Evolutionary conservation across 1,284 basidiomycete species (phyloP).

Genomic region (Boletus calvinii): DNA sequence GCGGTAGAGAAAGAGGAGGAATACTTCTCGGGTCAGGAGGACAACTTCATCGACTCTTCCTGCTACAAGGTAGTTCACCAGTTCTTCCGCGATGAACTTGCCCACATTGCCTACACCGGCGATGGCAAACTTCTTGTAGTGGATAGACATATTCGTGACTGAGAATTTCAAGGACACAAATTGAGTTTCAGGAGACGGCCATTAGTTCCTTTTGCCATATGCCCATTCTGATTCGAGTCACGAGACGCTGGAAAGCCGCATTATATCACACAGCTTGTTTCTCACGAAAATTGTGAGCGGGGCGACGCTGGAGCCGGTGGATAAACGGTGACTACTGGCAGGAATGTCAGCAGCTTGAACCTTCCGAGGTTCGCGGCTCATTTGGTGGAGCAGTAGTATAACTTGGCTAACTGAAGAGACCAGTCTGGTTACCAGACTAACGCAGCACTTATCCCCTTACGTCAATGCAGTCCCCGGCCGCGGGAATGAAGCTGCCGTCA

Average conservation of each 20-base stretch:
- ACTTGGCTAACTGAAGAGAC: too few relatives aligned
- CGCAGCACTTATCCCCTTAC: too few relatives aligned
- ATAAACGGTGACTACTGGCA: too few relatives aligned
- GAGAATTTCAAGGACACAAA: neutral
- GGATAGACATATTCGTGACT: neutral
- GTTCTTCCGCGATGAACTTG: constrained; percentile 1
- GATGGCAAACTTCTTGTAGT: neutral
- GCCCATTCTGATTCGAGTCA: neutral
- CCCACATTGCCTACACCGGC: constrained; percentile 3
- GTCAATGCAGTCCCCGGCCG: too few relatives aligned
- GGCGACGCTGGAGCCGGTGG: too few relatives aligned
- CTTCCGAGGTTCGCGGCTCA: too few relatives aligned
- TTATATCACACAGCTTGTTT: too few relatives aligned
- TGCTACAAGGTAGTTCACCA: neutral
- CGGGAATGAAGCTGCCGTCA: too few relatives aligned
- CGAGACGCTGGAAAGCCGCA: neutral
- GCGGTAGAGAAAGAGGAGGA: neutral
- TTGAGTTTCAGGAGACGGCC: neutral
- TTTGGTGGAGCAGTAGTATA: too few relatives aligned
- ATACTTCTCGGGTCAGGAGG: constrained; percentile 3
- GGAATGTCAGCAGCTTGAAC: too few relatives aligned
- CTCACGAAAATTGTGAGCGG: too few relatives aligned
- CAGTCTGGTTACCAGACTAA: too few relatives aligned
- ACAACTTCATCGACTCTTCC: neutral
- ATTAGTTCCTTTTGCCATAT: neutral